Percentiles rank a stretch among this genome's conserved stretches.
These are phyloP conservation scores for Aquilaria sinensis DNA, from an alignment of 345 rosid genomes.

Conservation along the genomic window DNA sequence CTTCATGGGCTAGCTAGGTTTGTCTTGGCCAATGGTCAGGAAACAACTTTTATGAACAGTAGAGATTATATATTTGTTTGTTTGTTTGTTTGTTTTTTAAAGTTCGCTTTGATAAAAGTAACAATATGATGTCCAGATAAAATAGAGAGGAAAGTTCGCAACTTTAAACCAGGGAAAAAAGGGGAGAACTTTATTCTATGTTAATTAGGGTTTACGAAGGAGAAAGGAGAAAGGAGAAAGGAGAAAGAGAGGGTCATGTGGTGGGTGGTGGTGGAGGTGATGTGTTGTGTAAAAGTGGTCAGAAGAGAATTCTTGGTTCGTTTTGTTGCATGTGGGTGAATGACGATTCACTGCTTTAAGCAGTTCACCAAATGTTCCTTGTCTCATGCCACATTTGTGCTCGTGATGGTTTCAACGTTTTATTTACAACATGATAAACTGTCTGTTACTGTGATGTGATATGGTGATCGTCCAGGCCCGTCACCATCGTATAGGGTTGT, in stretches of 20 bases:
- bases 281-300: constrained; percentile 18
- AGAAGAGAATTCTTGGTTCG: constrained; percentile 18
- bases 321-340: constrained; percentile 33
- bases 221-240: background rate
- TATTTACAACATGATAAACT: no score
- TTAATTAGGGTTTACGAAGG: constrained; percentile 12
- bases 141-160: background rate
- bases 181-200: background rate
- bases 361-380: no score
- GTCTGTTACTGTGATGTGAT: no score
- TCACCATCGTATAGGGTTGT: no score
- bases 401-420: no score
- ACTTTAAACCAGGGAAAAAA: background rate
- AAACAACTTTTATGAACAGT: constrained; percentile 5
- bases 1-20: no score
- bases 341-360: constrained; percentile 8
- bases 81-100: constrained; percentile 3
- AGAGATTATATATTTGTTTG: constrained; percentile 8
- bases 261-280: constrained; percentile 24
- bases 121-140: background rate
- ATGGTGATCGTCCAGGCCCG: no score
- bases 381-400: no score
- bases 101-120: background rate
- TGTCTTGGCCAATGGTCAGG: no score
- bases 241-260: constrained; percentile 3